Evolutionary conservation across 1,284 basidiomycete genomes (phyloP).

Genomic region (Waitea zeae): DNA sequence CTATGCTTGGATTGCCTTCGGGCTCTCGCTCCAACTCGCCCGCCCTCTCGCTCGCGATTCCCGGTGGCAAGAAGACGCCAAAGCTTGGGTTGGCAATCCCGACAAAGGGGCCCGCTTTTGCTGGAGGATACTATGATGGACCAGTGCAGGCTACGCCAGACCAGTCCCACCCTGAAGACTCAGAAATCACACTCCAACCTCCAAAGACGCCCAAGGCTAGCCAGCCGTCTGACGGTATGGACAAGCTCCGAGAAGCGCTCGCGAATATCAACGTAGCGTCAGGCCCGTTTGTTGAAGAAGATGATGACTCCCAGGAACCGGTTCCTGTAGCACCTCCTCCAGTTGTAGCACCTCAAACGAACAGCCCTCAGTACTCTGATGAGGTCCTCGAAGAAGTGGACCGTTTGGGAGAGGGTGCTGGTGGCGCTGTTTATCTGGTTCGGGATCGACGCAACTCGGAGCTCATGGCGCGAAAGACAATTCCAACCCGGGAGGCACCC

Average conservation of each 20-base stretch:
- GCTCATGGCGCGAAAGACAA: conserved; percentile 92
- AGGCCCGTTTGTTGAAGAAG: neutral
- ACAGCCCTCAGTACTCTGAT: conserved; percentile 39
- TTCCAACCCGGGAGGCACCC: conserved; percentile 88
- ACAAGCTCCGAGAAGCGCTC: conserved; percentile 4
- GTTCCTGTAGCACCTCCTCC: conserved; percentile 9
- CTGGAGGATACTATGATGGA: conserved; percentile 16
- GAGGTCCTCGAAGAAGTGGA: conserved; percentile 55
- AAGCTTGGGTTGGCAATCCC: conserved; percentile 12
- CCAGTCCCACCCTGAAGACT: conserved; percentile 20
- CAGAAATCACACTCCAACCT: conserved; percentile 39
- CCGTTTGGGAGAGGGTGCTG: conserved; percentile 86
- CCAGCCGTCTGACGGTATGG: conserved; percentile 3
- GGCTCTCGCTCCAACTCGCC: conserved; percentile 11
- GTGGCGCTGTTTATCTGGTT: conserved; percentile 90
- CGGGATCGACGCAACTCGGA: conserved; percentile 56
- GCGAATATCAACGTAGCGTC: conserved; percentile 10
- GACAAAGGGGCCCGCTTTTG: conserved; percentile 6
- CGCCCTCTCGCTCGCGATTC: conserved; percentile 8
- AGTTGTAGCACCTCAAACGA: conserved; percentile 16
- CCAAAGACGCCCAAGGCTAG: conserved; percentile 3
- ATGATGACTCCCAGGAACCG: too few relatives aligned
- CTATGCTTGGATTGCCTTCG: too few relatives aligned
- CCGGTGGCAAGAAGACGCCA: conserved; percentile 11
- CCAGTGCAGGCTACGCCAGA: conserved; percentile 15